Evolutionary conservation across 805 yeast genomes (phyloP).

Genomic region (Schizosaccharomyces octosporus): DNA sequence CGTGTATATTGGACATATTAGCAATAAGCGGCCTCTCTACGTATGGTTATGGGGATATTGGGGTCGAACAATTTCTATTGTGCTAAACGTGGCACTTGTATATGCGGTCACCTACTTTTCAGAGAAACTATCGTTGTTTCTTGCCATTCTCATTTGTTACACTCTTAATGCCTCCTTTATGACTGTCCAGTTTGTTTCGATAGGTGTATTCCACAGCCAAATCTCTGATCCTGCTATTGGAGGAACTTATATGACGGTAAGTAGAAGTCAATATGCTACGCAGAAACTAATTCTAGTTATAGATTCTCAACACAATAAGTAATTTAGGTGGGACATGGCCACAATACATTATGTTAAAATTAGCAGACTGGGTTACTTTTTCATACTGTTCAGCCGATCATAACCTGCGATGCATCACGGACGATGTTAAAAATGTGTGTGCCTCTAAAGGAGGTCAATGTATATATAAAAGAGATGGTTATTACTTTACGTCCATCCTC

Average conservation of each 20-base stretch:
- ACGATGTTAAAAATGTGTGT: background rate
- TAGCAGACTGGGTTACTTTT: constrained; percentile 57
- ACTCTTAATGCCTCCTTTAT: constrained; percentile 45
- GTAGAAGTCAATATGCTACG: background rate
- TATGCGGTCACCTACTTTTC: background rate
- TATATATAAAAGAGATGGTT: background rate
- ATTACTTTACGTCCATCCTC: background rate
- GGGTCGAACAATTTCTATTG: background rate
- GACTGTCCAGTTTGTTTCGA: constrained; percentile 82
- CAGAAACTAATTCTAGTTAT: background rate
- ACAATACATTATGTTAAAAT: constrained; percentile 43
- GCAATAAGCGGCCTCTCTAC: background rate
- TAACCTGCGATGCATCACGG: background rate
- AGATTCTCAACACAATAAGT: constrained; percentile 61
- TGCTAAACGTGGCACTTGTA: background rate
- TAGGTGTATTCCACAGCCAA: constrained; percentile 82
- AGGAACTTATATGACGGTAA: constrained; percentile 80
- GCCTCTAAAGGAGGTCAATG: background rate
- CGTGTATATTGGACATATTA: background rate
- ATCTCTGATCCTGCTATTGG: constrained; percentile 91
- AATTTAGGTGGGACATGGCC: constrained; percentile 98
- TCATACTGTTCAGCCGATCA: constrained; percentile 26
- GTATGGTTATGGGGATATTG: background rate
- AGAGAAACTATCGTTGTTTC: constrained; percentile 27
- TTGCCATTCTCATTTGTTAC: constrained; percentile 52